Base-by-base conservation (phyloP, 1,284 basidiomycete genomes). In the Meripilus lineatus region DNA sequence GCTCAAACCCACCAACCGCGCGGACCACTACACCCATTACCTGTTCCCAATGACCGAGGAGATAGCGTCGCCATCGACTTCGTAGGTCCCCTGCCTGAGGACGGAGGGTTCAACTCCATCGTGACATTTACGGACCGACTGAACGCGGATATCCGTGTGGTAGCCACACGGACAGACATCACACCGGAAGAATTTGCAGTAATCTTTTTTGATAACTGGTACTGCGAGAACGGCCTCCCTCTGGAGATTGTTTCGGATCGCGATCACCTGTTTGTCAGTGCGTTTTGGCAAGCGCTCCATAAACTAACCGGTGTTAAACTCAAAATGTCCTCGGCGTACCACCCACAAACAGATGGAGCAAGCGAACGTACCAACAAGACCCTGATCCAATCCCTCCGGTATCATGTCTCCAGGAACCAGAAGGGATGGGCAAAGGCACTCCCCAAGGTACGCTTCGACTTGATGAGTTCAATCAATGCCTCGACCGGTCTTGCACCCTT, bases 11-110 rank as follows among this genome's bases (percentile, higher is more conserved):
- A 14, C 0, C 44, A 50, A 20, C 40, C 48, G 4, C 8, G 40
- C 5, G 52, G 57, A 2, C 42, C 48, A 6, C 38, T 61, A 3
- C 55, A 61, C 35, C 54, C 53, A 1, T 50, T 59, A 0, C 52
- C 58, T 1, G 44, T 64, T 2, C 60, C 59, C 1, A 43, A 47
- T 2, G 25, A 35, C 0, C 55, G 56, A 8, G 42, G 41, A 10
- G 28, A 49, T 11, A 40, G 30, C 63, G 63, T 74, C 2, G 63
- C 64, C 0, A 63, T 75, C 7, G 71, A 75, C 40, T 72, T 74
- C 43, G 61, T 75, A 0, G 68, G 70, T 3, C 68, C 66, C 0
- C 47, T 75, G 0, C 71, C 65, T 0, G 41, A 51, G 5, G 46
- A 68, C 41, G 58, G 63, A 0, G 49, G 53, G 0, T 71, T 58